Evolutionary conservation across 495 filamentous ascomycete species (phyloP), one percentile per base, ranked within the genome.

Genomic region (Xylaria sp.): DNA sequence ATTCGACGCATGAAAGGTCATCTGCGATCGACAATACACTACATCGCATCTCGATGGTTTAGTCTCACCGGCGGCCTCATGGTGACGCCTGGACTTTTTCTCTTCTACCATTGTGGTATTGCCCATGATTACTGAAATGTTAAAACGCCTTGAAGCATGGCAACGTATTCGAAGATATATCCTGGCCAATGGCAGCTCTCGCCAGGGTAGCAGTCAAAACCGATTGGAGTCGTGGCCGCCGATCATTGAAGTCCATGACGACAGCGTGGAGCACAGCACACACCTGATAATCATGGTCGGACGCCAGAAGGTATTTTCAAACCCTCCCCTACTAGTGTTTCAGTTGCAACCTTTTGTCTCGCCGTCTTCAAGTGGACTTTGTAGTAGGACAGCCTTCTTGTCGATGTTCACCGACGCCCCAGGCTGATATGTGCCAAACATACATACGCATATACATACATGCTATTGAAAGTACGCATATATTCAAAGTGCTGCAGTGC

Each of bases 191-290:
- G n/a, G 11, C 33, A 57, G 33, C 50, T 40, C 2, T 44, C 37
- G 2, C 40, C 11, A 40, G 44, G 44, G 62, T 66, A 31, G 62
- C 46, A 66, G 43, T 52, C 44, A 66, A 66, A 52, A 66, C 64
- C 41, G 29, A 55, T 50, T 53, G 43, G 48, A 21, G 64, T 33
- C 48, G 48, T 67, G 48, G 64, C 48, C 46, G 64, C 64, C 31
- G 64, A 67, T 67, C 64, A 53, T 31, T 43, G 46, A 67, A 67
- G 48, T 67, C 64, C 6, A 67, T 67, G 64, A 67, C 64, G 64
- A 67, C 48, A 67, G 26, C 48, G 48, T 55, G 29, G 64, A 33
- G 43, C 48, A 50, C 19, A 26, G 14, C 62, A 37, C 41, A 5
- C 29, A 17, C 26, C 19, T 55, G 19, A 31, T 55, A 55, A 31